A percentile compares a stretch with the other conserved stretches of the same genome.
Evolutionary conservation across 306 rosid genomes (phyloP).

Genomic region (Cyamopsis tetragonoloba): DNA sequence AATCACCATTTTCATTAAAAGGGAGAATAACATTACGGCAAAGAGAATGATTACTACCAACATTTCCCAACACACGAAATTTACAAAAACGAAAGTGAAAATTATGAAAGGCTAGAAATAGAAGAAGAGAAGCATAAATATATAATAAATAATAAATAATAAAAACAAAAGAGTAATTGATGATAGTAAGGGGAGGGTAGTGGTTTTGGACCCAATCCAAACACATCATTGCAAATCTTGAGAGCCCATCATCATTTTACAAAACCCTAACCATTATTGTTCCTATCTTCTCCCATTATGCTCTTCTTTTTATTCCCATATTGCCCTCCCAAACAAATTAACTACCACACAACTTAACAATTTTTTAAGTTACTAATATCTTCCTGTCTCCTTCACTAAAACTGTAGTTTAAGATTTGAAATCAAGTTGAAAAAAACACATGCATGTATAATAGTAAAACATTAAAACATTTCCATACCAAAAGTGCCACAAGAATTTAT

Average conservation of each 20-base stretch:
- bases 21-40: conserved; percentile 33
- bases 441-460: no score
- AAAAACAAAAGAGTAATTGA: conserved; percentile 58
- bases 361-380: no score
- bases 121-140: conserved; percentile 36
- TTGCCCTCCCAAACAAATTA: conserved; percentile 26
- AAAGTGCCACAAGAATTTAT: no score
- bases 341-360: neutral
- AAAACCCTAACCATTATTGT: conserved; percentile 80
- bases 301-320: conserved; percentile 23
- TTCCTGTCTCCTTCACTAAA: no score
- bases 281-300: conserved; percentile 46
- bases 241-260: conserved; percentile 98
- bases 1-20: conserved; percentile 29
- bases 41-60: conserved; percentile 50
- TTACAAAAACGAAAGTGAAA: conserved; percentile 19
- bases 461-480: no score
- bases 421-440: no score
- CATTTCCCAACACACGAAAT: conserved; percentile 59
- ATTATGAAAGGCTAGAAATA: conserved; percentile 34
- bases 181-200: conserved; percentile 36
- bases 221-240: conserved; percentile 99
- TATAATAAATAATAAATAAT: no score
- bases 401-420: no score
- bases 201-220: conserved; percentile 92